phyloP scores from a whole-genome alignment of 2,329 filamentous ascomycete species.

The Hymenoscyphus salicellus region DNA sequence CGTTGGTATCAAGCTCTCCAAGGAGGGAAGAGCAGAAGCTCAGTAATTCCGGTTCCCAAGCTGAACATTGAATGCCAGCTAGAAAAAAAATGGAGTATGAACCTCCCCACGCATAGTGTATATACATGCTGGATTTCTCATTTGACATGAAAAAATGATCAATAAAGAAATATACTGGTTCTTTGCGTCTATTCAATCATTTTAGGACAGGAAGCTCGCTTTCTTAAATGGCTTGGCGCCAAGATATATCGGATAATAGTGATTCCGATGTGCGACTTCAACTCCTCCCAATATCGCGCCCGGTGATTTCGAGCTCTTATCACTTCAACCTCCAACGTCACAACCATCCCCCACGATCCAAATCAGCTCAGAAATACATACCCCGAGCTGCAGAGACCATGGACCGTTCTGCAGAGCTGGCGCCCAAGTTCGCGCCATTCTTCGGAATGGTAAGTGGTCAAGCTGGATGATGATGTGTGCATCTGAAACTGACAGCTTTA shows the following conservation, averaged over 20 bases:
- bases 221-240: no score
- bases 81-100: no score
- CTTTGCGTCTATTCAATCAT: no score
- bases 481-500: conserved; percentile 28
- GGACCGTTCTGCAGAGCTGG: conserved; percentile 52
- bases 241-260: not conserved
- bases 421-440: conserved; percentile 83
- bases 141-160: no score
- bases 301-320: conserved; percentile 6
- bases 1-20: no score
- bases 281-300: not conserved
- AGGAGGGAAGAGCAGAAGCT: no score
- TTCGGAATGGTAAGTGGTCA: conserved; percentile 72
- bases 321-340: conserved; percentile 21
- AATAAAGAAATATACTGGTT: no score
- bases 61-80: no score
- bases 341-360: conserved; percentile 13
- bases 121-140: no score
- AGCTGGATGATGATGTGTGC: conserved; percentile 15
- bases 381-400: conserved; percentile 40
- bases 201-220: no score
- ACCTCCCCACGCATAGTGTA: no score
- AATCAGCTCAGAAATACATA: conserved; percentile 14
- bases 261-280: not conserved
- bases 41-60: no score